These are phyloP conservation scores for Coniferiporia weirii DNA, from an alignment of 1,284 basidiomycete genomes.

Conservation along the genomic window DNA sequence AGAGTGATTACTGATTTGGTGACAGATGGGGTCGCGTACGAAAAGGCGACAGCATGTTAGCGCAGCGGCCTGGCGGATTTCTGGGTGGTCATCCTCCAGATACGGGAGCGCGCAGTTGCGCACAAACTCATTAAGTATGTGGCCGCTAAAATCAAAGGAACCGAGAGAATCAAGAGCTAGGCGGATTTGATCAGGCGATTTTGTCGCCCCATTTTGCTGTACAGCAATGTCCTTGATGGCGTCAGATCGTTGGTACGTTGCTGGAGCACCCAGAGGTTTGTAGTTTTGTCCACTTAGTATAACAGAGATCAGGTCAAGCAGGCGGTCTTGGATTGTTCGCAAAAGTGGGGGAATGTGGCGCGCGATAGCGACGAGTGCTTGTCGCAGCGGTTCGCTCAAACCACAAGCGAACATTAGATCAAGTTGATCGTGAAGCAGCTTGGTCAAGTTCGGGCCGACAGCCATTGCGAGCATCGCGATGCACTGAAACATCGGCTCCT, in stretches of 20 bases:
- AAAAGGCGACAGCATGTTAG: slow-evolving; percentile 90
- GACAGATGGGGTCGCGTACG: slow-evolving; percentile 93
- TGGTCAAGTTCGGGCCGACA: slow-evolving; percentile 94
- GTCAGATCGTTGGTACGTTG: slow-evolving; percentile 50
- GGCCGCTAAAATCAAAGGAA: slow-evolving; percentile 92
- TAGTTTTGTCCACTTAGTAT: slow-evolving; percentile 83
- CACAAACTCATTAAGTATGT: slow-evolving; percentile 95
- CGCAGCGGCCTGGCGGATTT: slow-evolving; percentile 89
- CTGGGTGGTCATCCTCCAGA: slow-evolving; percentile 87
- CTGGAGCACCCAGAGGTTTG: slow-evolving; percentile 78
- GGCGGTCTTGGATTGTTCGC: slow-evolving; percentile 89
- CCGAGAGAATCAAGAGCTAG: slow-evolving; percentile 88
- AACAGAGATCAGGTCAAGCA: slow-evolving; percentile 78
- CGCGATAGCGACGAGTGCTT: slow-evolving; percentile 85
- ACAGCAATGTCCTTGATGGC: slow-evolving; percentile 52
- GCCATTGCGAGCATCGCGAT: slow-evolving; percentile 94
- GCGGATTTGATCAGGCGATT: slow-evolving; percentile 73
- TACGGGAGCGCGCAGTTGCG: slow-evolving; percentile 90
- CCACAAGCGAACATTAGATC: slow-evolving; percentile 97
- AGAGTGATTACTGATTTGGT: slow-evolving; percentile 93
- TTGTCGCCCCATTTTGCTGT: slow-evolving; percentile 46
- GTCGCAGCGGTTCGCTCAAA: slow-evolving; percentile 83
- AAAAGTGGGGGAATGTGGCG: slow-evolving; percentile 87
- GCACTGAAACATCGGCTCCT: slow-evolving; percentile 97
- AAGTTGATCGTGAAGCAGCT: slow-evolving; percentile 92